Evolutionary conservation across 1,284 basidiomycete species (phyloP).

Genomic region (Ganoderma leucocontextum): DNA sequence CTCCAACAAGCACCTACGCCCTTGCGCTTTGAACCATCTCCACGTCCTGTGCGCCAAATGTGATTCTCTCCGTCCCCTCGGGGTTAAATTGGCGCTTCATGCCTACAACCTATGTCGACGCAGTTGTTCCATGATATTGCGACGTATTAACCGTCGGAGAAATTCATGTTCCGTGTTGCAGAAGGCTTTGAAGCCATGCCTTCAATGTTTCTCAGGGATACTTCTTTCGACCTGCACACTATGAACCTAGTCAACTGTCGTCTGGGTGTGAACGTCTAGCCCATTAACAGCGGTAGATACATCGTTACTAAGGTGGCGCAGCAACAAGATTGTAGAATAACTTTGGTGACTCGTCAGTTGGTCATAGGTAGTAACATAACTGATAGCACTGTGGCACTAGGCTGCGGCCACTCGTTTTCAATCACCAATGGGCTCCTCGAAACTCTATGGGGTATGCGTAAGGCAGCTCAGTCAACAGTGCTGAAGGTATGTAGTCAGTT

Average conservation of each 20-base stretch:
- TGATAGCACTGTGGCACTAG: conserved; percentile 12
- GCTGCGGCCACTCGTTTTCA: background rate
- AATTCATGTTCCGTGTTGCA: too few species aligned
- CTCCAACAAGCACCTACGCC: too few species aligned
- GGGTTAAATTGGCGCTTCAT: too few species aligned
- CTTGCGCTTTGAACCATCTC: background rate
- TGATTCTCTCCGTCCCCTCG: background rate
- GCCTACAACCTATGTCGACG: too few species aligned
- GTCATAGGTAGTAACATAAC: conserved; percentile 8
- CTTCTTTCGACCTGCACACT: background rate
- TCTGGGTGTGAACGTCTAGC: background rate
- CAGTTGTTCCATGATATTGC: too few species aligned
- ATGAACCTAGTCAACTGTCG: background rate
- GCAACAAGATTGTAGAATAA: conserved; percentile 6
- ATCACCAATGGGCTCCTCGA: background rate
- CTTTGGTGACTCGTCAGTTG: conserved; percentile 10
- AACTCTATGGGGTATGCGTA: background rate
- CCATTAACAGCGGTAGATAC: conserved; percentile 11
- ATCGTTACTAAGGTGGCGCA: conserved; percentile 4
- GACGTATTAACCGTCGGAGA: too few species aligned
- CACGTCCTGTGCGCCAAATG: background rate
- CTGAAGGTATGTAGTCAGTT: background rate
- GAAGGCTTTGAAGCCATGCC: too few species aligned
- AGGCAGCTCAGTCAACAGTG: conserved; percentile 17
- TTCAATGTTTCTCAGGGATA: too few species aligned